Conservation (phyloP, 345 rosid species). For the Anastatica hierochuntica region DNA sequence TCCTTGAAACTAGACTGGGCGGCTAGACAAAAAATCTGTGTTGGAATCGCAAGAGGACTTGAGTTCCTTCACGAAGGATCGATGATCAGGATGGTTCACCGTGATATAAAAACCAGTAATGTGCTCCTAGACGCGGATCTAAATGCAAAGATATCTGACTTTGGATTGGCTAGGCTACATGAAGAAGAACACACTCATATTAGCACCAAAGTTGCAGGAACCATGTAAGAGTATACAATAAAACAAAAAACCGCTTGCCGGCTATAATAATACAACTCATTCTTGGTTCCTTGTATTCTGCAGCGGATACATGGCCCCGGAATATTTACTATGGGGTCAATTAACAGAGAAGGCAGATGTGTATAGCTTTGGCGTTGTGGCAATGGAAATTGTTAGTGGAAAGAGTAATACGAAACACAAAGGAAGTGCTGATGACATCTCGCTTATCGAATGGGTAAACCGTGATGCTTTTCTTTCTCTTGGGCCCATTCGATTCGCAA, state of each 20-base stretch:
- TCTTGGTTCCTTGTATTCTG: not conserved
- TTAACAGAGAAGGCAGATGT: constrained; percentile 42
- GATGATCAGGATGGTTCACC: constrained; percentile 42
- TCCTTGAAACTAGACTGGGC: constrained; percentile 34
- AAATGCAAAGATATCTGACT: constrained; percentile 60
- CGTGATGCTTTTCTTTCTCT: not conserved
- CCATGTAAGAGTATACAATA: constrained; percentile 30
- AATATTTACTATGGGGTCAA: constrained; percentile 36
- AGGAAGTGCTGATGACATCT: constrained; percentile 1
- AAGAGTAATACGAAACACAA: constrained; percentile 12
- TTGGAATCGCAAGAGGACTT: constrained; percentile 55
- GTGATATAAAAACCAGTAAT: constrained; percentile 56
- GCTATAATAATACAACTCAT: not conserved
- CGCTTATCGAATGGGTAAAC: constrained; percentile 42
- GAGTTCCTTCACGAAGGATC: constrained; percentile 57
- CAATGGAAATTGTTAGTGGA: constrained; percentile 39
- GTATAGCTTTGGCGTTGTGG: constrained; percentile 38
- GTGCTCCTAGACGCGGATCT: constrained; percentile 41
- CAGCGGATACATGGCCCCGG: constrained; percentile 38
- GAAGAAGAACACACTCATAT: constrained; percentile 44
- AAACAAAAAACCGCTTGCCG: not conserved
- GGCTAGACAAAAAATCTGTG: constrained; percentile 38
- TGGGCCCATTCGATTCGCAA: not conserved
- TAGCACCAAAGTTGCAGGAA: constrained; percentile 56
- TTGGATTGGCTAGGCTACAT: constrained; percentile 53